These are phyloP conservation scores for Boletales sp. DNA, from an alignment of 768 basidiomycete genomes.

Conservation along the genomic window DNA sequence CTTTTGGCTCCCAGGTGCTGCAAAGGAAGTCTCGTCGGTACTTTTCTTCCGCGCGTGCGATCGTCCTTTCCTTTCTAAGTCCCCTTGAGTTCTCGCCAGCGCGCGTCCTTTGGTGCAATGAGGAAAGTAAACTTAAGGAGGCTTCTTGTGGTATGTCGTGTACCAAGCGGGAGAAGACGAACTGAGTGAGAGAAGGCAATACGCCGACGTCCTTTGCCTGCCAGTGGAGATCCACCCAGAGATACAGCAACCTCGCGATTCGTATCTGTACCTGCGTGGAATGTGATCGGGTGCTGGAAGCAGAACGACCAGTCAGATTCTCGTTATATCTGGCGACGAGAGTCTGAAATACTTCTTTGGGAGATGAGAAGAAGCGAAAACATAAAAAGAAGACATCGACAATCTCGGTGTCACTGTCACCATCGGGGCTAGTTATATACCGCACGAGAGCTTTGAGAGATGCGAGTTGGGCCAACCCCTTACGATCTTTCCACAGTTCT, in stretches of 20 bases:
- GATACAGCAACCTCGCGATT: constrained; percentile 56
- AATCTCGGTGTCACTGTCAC: constrained; percentile 40
- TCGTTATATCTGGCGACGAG: constrained; percentile 51
- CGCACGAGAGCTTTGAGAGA: constrained; percentile 43
- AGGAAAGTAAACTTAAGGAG: constrained; percentile 25
- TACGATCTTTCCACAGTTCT: constrained; percentile 27
- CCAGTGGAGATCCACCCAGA: constrained; percentile 78
- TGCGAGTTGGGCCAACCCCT: constrained; percentile 29
- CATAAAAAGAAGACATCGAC: constrained; percentile 60
- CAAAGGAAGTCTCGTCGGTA: constrained; percentile 14
- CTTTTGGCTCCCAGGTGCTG: constrained; percentile 25
- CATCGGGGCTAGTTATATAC: constrained; percentile 43
- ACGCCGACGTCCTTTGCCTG: constrained; percentile 43
- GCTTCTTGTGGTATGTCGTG: constrained; percentile 28
- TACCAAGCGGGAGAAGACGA: constrained; percentile 29
- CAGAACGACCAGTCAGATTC: constrained; percentile 12
- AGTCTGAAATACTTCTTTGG: constrained; percentile 41
- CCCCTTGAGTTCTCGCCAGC: constrained; percentile 22
- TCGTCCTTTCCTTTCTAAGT: constrained; percentile 23
- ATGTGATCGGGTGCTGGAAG: constrained; percentile 37
- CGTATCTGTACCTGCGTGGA: constrained; percentile 50
- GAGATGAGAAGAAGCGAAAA: constrained; percentile 65
- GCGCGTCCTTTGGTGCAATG: constrained; percentile 27
- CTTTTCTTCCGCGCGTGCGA: constrained; percentile 20
- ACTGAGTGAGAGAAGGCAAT: constrained; percentile 28